phyloP scores from a whole-genome alignment of 371 early-diverging fungal species.

The Mortierella sp. region DNA sequence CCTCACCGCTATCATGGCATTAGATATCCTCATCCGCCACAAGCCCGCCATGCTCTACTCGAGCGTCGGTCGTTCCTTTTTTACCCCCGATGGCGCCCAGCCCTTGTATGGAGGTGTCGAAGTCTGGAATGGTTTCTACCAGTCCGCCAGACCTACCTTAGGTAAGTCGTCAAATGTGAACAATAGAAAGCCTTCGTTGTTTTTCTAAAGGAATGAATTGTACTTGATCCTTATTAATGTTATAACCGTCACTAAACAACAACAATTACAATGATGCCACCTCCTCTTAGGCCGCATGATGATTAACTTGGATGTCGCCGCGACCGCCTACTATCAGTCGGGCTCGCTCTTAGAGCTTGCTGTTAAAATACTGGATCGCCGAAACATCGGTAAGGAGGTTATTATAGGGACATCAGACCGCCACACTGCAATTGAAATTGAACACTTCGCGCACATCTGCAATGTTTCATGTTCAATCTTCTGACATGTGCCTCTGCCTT shows the following conservation, averaged over 20 bases:
- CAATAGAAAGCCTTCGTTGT: not conserved
- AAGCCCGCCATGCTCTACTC: slow-evolving; percentile 76
- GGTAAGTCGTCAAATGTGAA: slow-evolving; percentile 56
- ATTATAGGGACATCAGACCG: not conserved
- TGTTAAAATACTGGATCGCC: slow-evolving; percentile 71
- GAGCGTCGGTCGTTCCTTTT: slow-evolving; percentile 90
- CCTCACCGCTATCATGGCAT: slow-evolving; percentile 78
- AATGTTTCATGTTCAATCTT: not conserved
- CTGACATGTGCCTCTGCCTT: not conserved
- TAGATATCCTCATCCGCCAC: slow-evolving; percentile 87
- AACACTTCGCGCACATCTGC: not conserved
- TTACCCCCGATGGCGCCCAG: slow-evolving; percentile 74
- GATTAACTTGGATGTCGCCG: slow-evolving; percentile 90
- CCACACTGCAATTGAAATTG: not conserved
- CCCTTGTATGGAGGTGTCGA: slow-evolving; percentile 82
- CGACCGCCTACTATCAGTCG: slow-evolving; percentile 86
- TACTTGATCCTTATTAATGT: not conserved
- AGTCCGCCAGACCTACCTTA: slow-evolving; percentile 81
- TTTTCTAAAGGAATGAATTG: not conserved
- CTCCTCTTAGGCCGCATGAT: slow-evolving; percentile 63
- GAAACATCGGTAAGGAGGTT: slow-evolving; percentile 44
- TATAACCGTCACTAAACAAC: not conserved
- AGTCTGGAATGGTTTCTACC: slow-evolving; percentile 93
- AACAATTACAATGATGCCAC: not conserved
- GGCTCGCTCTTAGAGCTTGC: slow-evolving; percentile 75